Conservation (phyloP, 2,329 filamentous ascomycete genomes). For the Fusarium dimerum region DNA sequence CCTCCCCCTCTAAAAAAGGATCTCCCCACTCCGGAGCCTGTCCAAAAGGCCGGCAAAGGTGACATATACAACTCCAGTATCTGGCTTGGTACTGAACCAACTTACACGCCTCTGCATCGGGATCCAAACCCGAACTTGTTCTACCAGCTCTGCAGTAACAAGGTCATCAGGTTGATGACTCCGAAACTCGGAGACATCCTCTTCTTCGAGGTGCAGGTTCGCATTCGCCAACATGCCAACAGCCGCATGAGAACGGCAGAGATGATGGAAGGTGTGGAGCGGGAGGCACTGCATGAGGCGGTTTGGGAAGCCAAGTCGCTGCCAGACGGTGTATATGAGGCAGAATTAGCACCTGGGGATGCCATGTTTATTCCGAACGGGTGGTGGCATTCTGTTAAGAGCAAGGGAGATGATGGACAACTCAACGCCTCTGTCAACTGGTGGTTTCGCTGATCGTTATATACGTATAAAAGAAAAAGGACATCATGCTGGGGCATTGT, state of each 20-base stretch:
- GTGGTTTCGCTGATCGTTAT: conserved; percentile 42
- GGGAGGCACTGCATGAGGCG: conserved; percentile 61
- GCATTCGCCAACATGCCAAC: conserved; percentile 40
- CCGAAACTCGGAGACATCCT: conserved; percentile 64
- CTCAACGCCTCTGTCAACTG: conserved; percentile 48
- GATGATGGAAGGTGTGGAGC: conserved; percentile 87
- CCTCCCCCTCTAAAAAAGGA: conserved; percentile 64
- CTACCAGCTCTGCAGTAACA: conserved; percentile 74
- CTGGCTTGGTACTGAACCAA: conserved; percentile 86
- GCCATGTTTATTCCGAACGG: conserved; percentile 44
- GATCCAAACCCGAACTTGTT: conserved; percentile 96
- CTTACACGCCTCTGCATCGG: conserved; percentile 85
- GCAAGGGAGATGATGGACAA: conserved; percentile 33
- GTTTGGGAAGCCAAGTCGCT: conserved; percentile 61
- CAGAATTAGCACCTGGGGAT: conserved; percentile 55
- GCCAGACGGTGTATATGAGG: conserved; percentile 48
- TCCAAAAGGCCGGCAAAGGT: conserved; percentile 66
- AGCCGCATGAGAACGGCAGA: conserved; percentile 71
- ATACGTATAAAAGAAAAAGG: not conserved
- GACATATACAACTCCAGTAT: conserved; percentile 87
- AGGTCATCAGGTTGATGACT: conserved; percentile 70
- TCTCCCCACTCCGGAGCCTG: conserved; percentile 66
- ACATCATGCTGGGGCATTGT: no score
- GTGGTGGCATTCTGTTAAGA: conserved; percentile 50
- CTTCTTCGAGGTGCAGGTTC: conserved; percentile 55